Percentiles rank a stretch among this genome's conserved stretches.
phyloP scores from a whole-genome alignment of 495 filamentous ascomycete species.

The Neurospora sp. region DNA sequence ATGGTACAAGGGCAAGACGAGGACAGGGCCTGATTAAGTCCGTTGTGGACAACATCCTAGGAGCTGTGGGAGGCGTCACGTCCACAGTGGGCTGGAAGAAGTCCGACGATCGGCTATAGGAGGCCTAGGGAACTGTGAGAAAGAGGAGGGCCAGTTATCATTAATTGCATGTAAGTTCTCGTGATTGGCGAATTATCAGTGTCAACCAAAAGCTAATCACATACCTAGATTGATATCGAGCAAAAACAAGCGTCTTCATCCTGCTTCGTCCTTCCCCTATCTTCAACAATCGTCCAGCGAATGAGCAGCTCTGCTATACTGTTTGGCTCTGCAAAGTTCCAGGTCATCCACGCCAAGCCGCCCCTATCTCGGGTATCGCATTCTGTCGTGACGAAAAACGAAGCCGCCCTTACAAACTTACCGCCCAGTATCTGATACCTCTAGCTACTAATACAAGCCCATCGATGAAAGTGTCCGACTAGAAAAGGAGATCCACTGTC shows the following conservation, averaged over 20 bases:
- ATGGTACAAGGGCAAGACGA: constrained; percentile 43
- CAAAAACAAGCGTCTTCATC: not conserved
- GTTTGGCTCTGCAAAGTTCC: not conserved
- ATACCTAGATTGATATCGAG: not conserved
- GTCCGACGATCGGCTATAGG: constrained; percentile 24
- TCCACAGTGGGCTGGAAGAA: constrained; percentile 58
- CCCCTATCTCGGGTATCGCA: not conserved
- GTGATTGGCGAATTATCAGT: not conserved
- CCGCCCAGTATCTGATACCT: not conserved
- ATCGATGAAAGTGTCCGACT: not conserved
- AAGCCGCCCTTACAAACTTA: not conserved
- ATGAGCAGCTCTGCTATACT: not conserved
- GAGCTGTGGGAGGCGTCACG: constrained; percentile 62
- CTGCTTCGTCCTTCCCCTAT: not conserved
- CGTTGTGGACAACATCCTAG: constrained; percentile 64
- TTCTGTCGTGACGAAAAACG: not conserved
- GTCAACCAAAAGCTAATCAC: not conserved
- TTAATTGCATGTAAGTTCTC: not conserved
- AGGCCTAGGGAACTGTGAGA: not conserved
- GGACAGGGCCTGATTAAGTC: constrained; percentile 86
- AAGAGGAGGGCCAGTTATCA: not conserved
- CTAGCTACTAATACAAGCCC: not conserved
- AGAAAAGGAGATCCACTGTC: not conserved
- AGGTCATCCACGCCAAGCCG: not conserved
- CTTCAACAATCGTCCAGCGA: not conserved